Evolutionary conservation across 768 basidiomycete species (phyloP), one percentile per base, ranked within the genome.

Genomic region (Rhizopogon vesiculosus): DNA sequence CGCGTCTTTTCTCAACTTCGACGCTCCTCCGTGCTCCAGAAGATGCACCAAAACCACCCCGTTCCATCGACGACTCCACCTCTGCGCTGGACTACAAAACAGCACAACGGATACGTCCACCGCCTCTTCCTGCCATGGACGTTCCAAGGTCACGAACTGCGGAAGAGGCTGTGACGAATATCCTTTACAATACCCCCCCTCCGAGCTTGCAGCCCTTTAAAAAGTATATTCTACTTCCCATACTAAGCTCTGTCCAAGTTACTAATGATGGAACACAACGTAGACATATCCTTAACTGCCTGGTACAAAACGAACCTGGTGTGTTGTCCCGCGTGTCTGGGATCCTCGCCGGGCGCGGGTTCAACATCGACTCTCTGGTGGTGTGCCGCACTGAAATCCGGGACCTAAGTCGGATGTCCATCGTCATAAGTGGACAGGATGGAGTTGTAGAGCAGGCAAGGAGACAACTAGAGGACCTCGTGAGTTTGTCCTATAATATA

Each of bases 231-330:
- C 3, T 52, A 19, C 41, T 31, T n/a, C 15, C 1, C n/a, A 5
- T 2, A 38, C 7, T 3, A 48, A 38, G 33, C n/a, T 56, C 9
- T 33, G 55, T 28, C 10, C 18, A 46, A 29, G 28, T 40, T 51
- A 46, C 44, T 62, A 53, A 56, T 55, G 10, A 56, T 54, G 1
- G 59, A 51, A 45, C 53, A 51, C 52, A 56, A 59, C 53, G 56
- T 64, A 98, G 94, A 70, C 96, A 98, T 67, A 83, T 95, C 56
- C 81, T 98, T 59, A 98, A 99, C 75, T 98, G 95, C 71, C 85
- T 99, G 57, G 97, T 98, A 3, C 97, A 99, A 73, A 98, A 99
- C 69, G 97, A 99, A 74, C 97, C 97, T 3, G 97, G 97, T 65
- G 97, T 99, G n/a, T 82, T 99, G 12, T 97, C 96, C 29, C 89